Evolutionary conservation across 139 green algal species (phyloP).

Genomic region (Protoeuglena noctilucae): DNA sequence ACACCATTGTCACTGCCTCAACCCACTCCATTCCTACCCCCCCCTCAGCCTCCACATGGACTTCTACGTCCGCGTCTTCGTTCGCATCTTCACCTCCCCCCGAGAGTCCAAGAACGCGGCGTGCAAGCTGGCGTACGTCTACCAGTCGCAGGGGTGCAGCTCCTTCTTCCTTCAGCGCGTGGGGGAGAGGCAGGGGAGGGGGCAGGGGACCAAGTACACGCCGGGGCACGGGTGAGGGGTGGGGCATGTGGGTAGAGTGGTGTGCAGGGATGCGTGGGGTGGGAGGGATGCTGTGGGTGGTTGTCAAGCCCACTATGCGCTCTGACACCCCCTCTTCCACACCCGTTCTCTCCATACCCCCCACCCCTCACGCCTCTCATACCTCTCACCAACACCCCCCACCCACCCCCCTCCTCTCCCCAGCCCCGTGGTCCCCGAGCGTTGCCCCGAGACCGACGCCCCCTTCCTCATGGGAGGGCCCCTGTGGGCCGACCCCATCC

Average conservation of each 20-base stretch:
- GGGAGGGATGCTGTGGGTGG: no score
- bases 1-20: no score
- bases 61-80: conserved; percentile 93
- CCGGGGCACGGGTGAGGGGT: background rate
- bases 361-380: no score
- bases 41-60: conserved; percentile 80
- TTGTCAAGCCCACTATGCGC: no score
- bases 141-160: conserved; percentile 77
- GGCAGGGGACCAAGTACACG: conserved; percentile 1
- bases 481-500: conserved; percentile 76
- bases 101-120: conserved; percentile 46
- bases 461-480: conserved; percentile 78
- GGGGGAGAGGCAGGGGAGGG: conserved; percentile 13
- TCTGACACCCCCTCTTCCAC: no score
- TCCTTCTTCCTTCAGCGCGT: conserved; percentile 69
- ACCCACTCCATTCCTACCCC: no score
- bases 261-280: no score
- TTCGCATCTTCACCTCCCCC: conserved; percentile 70
- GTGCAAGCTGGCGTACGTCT: conserved; percentile 74
- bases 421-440: conserved; percentile 38
- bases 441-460: conserved; percentile 54
- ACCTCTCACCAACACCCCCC: no score
- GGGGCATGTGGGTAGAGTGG: no score
- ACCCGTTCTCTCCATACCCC: no score
- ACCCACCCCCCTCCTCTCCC: no score